Evolutionary conservation across 2,329 filamentous ascomycete genomes (phyloP).

Genomic region (Dothideomycetidae sp.): DNA sequence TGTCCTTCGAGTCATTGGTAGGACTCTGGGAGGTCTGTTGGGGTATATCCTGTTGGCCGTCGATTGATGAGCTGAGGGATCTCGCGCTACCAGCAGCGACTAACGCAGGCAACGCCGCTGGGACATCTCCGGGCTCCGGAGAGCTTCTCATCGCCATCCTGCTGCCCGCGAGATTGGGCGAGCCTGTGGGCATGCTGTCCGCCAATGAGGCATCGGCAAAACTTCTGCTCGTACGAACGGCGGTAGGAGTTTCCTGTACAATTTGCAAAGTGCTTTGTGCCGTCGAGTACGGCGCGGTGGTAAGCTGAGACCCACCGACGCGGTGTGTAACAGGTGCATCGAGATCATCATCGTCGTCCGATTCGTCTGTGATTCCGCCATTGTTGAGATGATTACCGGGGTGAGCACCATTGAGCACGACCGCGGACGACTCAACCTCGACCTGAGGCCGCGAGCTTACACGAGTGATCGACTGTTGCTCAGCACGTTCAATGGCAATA

Average conservation of each 20-base stretch:
- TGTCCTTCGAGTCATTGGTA: too few relatives aligned
- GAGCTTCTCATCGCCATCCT: background rate
- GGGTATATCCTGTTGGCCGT: too few relatives aligned
- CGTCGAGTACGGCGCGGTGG: background rate
- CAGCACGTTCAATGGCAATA: too few relatives aligned
- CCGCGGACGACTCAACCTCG: slow-evolving; percentile 3
- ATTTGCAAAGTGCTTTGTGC: slow-evolving; percentile 1
- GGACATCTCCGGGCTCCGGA: background rate
- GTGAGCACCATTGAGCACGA: background rate
- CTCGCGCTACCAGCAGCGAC: background rate
- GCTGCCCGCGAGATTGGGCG: too few relatives aligned
- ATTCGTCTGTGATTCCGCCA: background rate
- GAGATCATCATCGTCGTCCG: slow-evolving; percentile 2
- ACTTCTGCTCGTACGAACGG: background rate
- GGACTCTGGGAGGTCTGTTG: too few relatives aligned
- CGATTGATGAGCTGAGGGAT: too few relatives aligned
- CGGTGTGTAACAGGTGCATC: background rate
- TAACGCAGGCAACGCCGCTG: background rate
- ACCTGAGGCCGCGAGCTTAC: too few relatives aligned
- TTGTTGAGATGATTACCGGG: background rate
- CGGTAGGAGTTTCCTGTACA: slow-evolving; percentile 1
- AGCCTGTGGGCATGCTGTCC: too few relatives aligned
- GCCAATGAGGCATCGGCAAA: too few relatives aligned
- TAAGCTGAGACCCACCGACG: background rate
- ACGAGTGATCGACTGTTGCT: too few relatives aligned